Evolutionary conservation across 2,329 filamentous ascomycete species (phyloP), one percentile per base, ranked within the genome.

Genomic region (Pseudocercospora crystallina): DNA sequence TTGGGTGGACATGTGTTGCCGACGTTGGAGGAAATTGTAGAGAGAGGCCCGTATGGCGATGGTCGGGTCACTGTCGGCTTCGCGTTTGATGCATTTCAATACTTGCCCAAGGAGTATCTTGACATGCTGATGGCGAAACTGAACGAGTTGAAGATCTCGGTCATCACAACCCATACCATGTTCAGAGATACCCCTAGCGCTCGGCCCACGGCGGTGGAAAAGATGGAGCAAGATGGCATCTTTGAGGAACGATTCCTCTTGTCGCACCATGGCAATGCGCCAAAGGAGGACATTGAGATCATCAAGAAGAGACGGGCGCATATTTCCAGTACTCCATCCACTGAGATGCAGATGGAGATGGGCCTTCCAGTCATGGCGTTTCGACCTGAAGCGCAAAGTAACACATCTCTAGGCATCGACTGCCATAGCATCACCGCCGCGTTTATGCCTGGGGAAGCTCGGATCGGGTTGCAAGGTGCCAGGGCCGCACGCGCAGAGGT

Each of bases 341-440:
- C 76, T 0, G 78, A 80, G 57, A 59, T 77, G 8, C 76, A 80
- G 53, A 79, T 78, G 75, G 71, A 68, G 0, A 65, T 69, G 53
- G 68, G 69, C 0, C 43, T 61, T 3, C 69, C 72, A 0, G 65
- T 75, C 2, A 44, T 45, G 70, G 69, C 32, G 67, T 74, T 51
- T 34, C 35, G 66, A 66, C 20, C 20, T 7, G 20, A 26, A 7
- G 20, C 20, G 7, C 20, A 7, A 7, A 26, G 7, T 26, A 26
- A 26, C 7, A 26, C 20, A 15, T 68, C 61, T 26, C 58, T 71
- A 10, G 71, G 69, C 2, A 54, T 70, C 15, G 69, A 70, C 54
- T 74, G 65, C 54, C 67, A 70, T 50, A 78, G 78, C 20, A 26
- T 4, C 20, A 26, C 3, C 7, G 3, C 20, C 20, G 20, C 20